Evolutionary conservation across 1,284 basidiomycete species (phyloP), one percentile per base, ranked within the genome.

Genomic region (Agaricales sp.): DNA sequence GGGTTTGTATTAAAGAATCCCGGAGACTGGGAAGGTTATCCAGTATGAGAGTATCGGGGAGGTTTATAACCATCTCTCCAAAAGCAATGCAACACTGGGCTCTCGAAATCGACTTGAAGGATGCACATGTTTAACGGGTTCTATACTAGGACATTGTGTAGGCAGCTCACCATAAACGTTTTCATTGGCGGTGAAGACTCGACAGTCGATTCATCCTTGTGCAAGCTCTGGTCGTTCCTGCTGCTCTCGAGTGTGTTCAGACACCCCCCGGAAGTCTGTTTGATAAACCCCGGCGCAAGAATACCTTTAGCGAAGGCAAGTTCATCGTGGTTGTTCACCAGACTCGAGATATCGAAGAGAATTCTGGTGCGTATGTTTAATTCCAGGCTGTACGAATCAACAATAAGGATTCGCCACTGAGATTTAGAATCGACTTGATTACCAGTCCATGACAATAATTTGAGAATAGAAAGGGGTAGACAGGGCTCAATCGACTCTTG

Each of bases 351-450:
- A 64, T 91, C 87, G 22, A 80, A 78, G 25, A 95, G 68, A 55
- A 94, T 86, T 55, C 78, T 75, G 60, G 88, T 84, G 57, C 86
- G 87, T 49, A 92, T 82, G 64, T 89, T 86, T 16, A 87, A 63
- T 58, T 87, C 84, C 19, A 87, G 64, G 55, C 83, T 87, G 51
- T n/a, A 47, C 24, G n/a, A 41, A 41, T 20, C 13, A 16, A 20
- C 23, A 45, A 20, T 41, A 16, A 41, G 39, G 4, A 8, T 20
- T 11, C 39, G 14, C 14, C 18, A 16, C 39, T 41, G 39, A 41
- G 13, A 20, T 16, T 41, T 4, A 8, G 39, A n/a, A 35, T 35
- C 30, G 11, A 35, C 30, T 16, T 14, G 14, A 30, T 6, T 16
- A 41, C 39, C 39, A 41, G 39, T 41, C 39, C 39, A 41, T 41